Base-by-base conservation (phyloP, 352 stramenopile species). In the Nothophytophthora sp. region DNA sequence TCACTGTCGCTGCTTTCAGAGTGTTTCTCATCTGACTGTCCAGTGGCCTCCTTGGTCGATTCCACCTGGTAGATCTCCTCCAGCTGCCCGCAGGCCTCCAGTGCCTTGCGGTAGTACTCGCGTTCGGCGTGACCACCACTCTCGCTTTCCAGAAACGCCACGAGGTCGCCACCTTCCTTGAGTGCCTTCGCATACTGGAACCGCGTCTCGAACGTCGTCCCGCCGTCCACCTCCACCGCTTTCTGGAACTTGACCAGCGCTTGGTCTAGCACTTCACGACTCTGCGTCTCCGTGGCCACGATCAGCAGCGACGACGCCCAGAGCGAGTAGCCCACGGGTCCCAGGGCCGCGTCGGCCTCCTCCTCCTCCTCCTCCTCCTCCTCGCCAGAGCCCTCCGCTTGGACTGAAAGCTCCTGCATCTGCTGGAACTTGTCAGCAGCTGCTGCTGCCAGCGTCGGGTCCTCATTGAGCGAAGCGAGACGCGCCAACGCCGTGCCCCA, bases 351-450 rank as follows among this genome's bases (percentile, higher is more conserved):
- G 49, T 88, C 78, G 3, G n/a, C n/a, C n/a, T 61, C 70, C 0
- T 63, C 48, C 20, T 75, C 73, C 2, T 63, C 24, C 11, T 38
- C n/a, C 13, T 16, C 20, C 16, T 68, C 41, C 9, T 28, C 19
- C 16, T 40, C 18, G 25, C 46, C n/a, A n/a, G n/a, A n/a, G n/a
- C n/a, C n/a, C n/a, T n/a, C n/a, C n/a, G n/a, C n/a, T n/a, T n/a
- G n/a, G n/a, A n/a, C n/a, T n/a, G n/a, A 57, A 15, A 88, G 54
- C 40, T 58, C n/a, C 52, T 72, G 37, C 72, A 92, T 92, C 39
- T 92, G 63, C 47, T 90, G 52, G 61, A 94, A 94, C 55, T 94
- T 94, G 70, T 94, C 81, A 2, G 70, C 76, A 3, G 83, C 83
- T 6, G 81, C 83, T 40, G 80, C 65, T 0, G 83, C 83, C 36